These are phyloP conservation scores for Radiomyces spectabilis DNA, from an alignment of 192 early-diverging fungal species.

Conservation along the genomic window DNA sequence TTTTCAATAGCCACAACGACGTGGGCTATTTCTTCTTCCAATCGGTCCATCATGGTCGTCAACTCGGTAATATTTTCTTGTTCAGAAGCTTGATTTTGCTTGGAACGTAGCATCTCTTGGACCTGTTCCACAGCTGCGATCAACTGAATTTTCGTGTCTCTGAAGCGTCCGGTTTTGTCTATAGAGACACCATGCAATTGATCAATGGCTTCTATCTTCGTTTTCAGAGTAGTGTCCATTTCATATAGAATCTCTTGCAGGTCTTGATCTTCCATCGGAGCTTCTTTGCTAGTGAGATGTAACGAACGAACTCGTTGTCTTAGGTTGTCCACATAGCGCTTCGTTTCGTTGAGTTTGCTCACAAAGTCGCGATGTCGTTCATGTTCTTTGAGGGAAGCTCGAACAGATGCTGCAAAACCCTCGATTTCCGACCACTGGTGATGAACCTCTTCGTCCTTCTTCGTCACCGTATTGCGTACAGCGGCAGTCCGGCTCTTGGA, in stretches of 20 bases:
- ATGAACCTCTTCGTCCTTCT: no score
- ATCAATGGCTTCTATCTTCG: conserved; percentile 7
- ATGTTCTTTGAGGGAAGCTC: no score
- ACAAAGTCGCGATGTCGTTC: no score
- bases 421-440: no score
- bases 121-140: no score
- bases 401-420: no score
- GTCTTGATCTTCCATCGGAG: conserved; percentile 21
- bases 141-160: conserved; percentile 17
- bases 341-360: conserved; percentile 13
- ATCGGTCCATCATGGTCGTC: conserved; percentile 19
- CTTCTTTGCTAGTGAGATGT: conserved; percentile 15
- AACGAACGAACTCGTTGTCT: conserved; percentile 15
- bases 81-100: conserved; percentile 18
- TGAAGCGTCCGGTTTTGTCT: conserved; percentile 8
- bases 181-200: neutral
- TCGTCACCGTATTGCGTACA: no score
- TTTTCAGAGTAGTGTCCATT: conserved; percentile 4
- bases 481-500: no score
- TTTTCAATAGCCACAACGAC: conserved; percentile 20
- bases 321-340: conserved; percentile 16
- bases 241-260: conserved; percentile 12
- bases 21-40: conserved; percentile 19
- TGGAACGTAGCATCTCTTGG: no score
- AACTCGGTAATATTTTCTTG: conserved; percentile 19